Evolutionary conservation across 2,329 filamentous ascomycete genomes (phyloP), one percentile per base, ranked within the genome.

Genomic region (Plenodomus lindquistii): DNA sequence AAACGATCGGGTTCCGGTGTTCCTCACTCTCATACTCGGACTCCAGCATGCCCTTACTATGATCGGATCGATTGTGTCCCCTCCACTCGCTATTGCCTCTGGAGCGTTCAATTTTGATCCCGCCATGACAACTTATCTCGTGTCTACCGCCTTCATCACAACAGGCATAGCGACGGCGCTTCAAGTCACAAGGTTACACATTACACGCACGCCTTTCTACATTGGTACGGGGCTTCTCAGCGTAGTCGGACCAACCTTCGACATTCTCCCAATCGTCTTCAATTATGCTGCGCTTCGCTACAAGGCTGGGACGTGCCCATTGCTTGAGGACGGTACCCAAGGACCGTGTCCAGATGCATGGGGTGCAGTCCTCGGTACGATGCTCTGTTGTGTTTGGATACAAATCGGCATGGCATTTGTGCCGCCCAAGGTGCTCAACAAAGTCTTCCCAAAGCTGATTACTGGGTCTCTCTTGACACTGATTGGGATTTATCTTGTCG

Each of bases 341-440:
- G 42, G 29, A 20, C 50, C 58, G 4, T 61, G 52, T n/a, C 58
- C 57, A 9, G 57, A 63, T 13, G 62, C 59, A 7, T 67, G 62
- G 54, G n/a, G 64, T n/a, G 65, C 65, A 4, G 46, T 59, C 16
- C 40, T 66, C 8, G 62, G 63, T 7, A 63, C 59, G 9, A 74
- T 77, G 54, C 62, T 78, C 10, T 78, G 75, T 50, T 77, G 74
- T 4, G 75, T 76, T 4, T 77, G 73, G 60, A 53, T 65, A 4
- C 57, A 60, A 22, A 50, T 58, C 29, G 50, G 44, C 18, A 58
- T 66, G 56, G 54, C 60, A 16, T 62, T 67, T 18, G 59, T 67
- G 1, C 63, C 63, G 8, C 62, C 63, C 1, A 60, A 52, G 35
- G 45, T 57, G 1, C 43, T 67, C 3, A 63, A 64, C 37, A 54